These are phyloP conservation scores for Podospora sp. DNA, from an alignment of 495 filamentous ascomycete species.

Conservation along the genomic window DNA sequence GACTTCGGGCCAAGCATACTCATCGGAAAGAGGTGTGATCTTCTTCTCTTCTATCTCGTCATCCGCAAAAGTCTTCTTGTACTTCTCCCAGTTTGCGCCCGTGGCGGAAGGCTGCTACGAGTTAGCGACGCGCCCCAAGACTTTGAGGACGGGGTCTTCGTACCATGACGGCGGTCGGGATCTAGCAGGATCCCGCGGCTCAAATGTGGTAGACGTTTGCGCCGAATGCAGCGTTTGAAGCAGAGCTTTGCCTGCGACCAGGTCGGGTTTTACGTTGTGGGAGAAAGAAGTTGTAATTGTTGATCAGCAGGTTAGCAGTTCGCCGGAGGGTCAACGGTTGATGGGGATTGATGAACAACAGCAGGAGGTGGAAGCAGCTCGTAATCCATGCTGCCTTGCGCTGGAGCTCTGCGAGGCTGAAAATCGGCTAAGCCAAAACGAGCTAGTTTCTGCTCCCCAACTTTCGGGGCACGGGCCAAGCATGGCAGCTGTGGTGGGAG, in stretches of 20 bases:
- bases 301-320: not conserved
- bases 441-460: slow-evolving; percentile 22
- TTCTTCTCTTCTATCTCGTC: slow-evolving; percentile 99
- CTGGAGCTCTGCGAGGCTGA: slow-evolving; percentile 40
- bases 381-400: slow-evolving; percentile 43
- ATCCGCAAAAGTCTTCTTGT: slow-evolving; percentile 92
- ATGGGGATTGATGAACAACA: slow-evolving; percentile 16
- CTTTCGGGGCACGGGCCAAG: slow-evolving; percentile 18
- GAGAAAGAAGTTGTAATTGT: not conserved
- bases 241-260: not conserved
- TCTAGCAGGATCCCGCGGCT: slow-evolving; percentile 4
- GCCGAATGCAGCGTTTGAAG: not conserved
- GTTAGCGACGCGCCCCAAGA: slow-evolving; percentile 25
- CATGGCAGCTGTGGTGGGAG: slow-evolving; percentile 25
- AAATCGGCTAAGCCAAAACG: slow-evolving; percentile 23
- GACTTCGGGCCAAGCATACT: slow-evolving; percentile 54
- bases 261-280: not conserved
- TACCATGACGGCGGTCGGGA: slow-evolving; percentile 20
- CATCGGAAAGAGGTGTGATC: slow-evolving; percentile 93
- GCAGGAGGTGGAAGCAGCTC: slow-evolving; percentile 32
- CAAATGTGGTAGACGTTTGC: not conserved
- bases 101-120: slow-evolving; percentile 77
- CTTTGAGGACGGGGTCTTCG: not conserved
- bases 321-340: slow-evolving; percentile 14
- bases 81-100: slow-evolving; percentile 96